phyloP scores from a whole-genome alignment of 1,284 basidiomycete species.

The Sutorius eximius region DNA sequence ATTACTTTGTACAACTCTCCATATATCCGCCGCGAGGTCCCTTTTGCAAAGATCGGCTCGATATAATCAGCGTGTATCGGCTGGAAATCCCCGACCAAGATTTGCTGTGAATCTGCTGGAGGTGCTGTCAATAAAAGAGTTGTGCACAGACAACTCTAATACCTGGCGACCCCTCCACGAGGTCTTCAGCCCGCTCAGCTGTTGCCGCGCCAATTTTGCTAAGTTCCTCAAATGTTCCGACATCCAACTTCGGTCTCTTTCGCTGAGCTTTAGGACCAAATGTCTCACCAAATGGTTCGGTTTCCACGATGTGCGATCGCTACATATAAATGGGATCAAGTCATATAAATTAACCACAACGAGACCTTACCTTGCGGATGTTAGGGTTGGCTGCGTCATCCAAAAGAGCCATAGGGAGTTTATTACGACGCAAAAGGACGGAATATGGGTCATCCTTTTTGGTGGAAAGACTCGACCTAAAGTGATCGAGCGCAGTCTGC shows the following conservation, averaged over 20 bases:
- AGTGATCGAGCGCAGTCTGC: constrained; percentile 93
- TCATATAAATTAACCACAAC: background rate
- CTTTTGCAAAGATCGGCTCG: constrained; percentile 90
- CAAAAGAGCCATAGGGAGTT: constrained; percentile 91
- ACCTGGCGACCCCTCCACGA: constrained; percentile 17
- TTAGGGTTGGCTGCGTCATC: constrained; percentile 84
- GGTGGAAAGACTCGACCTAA: constrained; percentile 79
- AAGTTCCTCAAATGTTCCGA: constrained; percentile 86
- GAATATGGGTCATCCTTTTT: constrained; percentile 94
- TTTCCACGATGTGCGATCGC: constrained; percentile 90
- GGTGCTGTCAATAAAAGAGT: constrained; percentile 12
- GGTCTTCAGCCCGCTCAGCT: constrained; percentile 16
- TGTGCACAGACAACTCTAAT: constrained; percentile 16
- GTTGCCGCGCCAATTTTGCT: constrained; percentile 61
- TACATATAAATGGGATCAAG: constrained; percentile 33
- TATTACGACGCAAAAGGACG: constrained; percentile 87
- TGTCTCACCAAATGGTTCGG: constrained; percentile 88
- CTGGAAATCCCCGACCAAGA: constrained; percentile 37
- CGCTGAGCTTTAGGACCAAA: constrained; percentile 94
- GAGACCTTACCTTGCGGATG: constrained; percentile 62
- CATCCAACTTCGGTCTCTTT: constrained; percentile 82
- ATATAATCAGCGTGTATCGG: constrained; percentile 72
- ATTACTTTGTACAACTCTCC: constrained; percentile 99
- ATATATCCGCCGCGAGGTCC: constrained; percentile 93
- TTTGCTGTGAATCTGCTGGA: constrained; percentile 15